Evolutionary conservation across 2,329 filamentous ascomycete genomes (phyloP).

Genomic region (Claviceps monticola): DNA sequence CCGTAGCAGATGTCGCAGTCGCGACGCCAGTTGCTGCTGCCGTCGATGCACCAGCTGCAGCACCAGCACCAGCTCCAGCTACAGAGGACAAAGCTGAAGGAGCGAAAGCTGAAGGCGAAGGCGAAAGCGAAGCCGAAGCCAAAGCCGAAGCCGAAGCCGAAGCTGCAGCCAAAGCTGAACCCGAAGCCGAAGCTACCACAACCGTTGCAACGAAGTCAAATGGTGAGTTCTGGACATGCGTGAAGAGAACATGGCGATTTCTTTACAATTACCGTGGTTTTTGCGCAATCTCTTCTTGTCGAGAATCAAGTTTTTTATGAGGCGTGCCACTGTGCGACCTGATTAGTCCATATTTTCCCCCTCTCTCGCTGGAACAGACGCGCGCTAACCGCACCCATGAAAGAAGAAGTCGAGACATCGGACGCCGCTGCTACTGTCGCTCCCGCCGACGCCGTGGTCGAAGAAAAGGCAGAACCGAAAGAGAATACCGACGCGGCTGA

Average conservation of each 20-base stretch:
- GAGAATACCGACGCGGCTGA: constrained; percentile 15
- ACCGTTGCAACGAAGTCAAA: constrained; percentile 16
- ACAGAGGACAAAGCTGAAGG: constrained; percentile 8
- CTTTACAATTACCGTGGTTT: not conserved
- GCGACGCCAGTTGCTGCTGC: constrained; percentile 17
- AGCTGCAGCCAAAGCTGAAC: constrained; percentile 7
- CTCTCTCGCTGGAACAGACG: not conserved
- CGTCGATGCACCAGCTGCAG: not conserved
- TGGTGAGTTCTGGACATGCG: constrained; percentile 16
- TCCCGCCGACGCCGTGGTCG: constrained; percentile 13
- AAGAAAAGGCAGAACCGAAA: constrained; percentile 13
- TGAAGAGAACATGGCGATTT: not conserved
- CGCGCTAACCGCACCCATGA: not conserved
- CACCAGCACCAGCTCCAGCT: constrained; percentile 6
- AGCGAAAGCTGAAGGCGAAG: constrained; percentile 12
- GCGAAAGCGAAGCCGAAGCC: constrained; percentile 6
- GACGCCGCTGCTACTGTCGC: constrained; percentile 17
- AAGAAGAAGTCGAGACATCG: constrained; percentile 12
- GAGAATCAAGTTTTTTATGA: not conserved
- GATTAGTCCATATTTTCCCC: too few relatives aligned
- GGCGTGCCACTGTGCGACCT: not conserved
- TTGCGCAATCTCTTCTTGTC: not conserved
- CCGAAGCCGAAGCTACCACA: constrained; percentile 13
- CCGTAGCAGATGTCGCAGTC: constrained; percentile 19
- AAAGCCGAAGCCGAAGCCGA: constrained; percentile 9